A percentile compares a stretch with the other conserved stretches of the same genome.
Conservation (phyloP, 2,329 filamentous ascomycete genomes). For the Aspergillus neotritici region DNA sequence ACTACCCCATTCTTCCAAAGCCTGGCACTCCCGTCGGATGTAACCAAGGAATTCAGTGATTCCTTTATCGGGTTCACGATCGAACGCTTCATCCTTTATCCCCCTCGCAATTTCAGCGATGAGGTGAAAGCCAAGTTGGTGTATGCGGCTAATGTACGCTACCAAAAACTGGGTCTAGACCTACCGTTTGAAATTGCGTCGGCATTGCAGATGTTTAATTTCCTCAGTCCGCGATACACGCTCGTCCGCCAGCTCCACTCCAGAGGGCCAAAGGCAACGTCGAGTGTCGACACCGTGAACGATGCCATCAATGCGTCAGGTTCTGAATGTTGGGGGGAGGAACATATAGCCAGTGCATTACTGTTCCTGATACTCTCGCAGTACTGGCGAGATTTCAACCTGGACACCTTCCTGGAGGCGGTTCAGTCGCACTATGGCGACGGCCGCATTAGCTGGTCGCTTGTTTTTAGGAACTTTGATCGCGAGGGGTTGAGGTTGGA, state of each 20-base stretch:
- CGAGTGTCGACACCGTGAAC: constrained; percentile 64
- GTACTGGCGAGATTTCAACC: constrained; percentile 59
- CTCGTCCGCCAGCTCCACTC: constrained; percentile 63
- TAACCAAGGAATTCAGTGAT: constrained; percentile 60
- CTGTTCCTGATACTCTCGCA: constrained; percentile 62
- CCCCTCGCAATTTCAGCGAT: constrained; percentile 78
- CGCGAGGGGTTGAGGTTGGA: constrained; percentile 70
- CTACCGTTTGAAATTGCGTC: constrained; percentile 40
- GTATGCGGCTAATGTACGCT: constrained; percentile 63
- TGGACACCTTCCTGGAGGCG: constrained; percentile 61
- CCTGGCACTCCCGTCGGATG: constrained; percentile 60
- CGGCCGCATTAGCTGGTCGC: constrained; percentile 57
- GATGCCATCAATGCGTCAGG: constrained; percentile 54
- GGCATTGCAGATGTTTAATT: constrained; percentile 42
- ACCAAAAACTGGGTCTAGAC: constrained; percentile 52
- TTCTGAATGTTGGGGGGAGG: constrained; percentile 64
- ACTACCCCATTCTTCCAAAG: constrained; percentile 71
- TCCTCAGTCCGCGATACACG: constrained; percentile 38
- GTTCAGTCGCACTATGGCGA: constrained; percentile 52
- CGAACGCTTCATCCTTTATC: constrained; percentile 80
- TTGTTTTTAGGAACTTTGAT: constrained; percentile 75
- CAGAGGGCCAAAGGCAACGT: constrained; percentile 68
- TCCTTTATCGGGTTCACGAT: constrained; percentile 72
- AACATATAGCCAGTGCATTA: constrained; percentile 75
- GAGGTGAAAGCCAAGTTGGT: constrained; percentile 62